A percentile compares a stretch with the other conserved stretches of the same genome.
These are phyloP conservation scores for Pyrenophora teres DNA, from an alignment of 2,329 filamentous ascomycete genomes.

Conservation along the genomic window DNA sequence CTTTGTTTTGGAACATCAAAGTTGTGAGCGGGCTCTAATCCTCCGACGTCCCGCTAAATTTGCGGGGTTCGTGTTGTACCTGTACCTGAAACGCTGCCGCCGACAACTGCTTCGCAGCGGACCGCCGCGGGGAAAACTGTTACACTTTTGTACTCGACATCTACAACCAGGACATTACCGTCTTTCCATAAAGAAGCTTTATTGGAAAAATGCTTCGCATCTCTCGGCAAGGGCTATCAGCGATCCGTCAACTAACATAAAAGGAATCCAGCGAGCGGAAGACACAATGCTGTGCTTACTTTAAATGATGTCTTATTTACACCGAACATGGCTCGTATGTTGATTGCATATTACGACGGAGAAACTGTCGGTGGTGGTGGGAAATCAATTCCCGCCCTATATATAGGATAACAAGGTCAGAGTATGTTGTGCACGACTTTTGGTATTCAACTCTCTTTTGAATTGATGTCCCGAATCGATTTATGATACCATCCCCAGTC, in stretches of 20 bases:
- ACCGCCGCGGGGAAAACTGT: background rate
- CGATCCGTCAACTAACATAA: background rate
- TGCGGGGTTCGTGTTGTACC: conserved; percentile 3
- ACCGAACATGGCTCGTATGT: background rate
- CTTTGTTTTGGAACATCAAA: background rate
- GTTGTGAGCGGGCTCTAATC: background rate
- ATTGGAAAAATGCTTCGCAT: background rate
- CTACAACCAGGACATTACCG: background rate
- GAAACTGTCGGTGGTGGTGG: background rate
- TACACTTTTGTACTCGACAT: background rate
- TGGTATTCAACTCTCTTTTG: background rate
- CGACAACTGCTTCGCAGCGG: background rate
- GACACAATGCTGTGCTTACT: background rate
- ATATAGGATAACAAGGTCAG: background rate
- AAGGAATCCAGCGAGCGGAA: background rate
- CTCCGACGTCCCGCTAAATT: background rate
- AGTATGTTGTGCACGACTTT: background rate
- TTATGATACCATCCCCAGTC: background rate
- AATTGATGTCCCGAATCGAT: background rate
- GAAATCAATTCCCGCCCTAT: background rate
- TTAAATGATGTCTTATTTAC: background rate
- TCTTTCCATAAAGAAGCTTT: background rate
- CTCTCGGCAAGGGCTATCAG: background rate
- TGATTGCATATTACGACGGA: background rate
- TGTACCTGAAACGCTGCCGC: conserved; percentile 4